Conservation (phyloP, 2,329 filamentous ascomycete species). For the Apiospora marii region DNA sequence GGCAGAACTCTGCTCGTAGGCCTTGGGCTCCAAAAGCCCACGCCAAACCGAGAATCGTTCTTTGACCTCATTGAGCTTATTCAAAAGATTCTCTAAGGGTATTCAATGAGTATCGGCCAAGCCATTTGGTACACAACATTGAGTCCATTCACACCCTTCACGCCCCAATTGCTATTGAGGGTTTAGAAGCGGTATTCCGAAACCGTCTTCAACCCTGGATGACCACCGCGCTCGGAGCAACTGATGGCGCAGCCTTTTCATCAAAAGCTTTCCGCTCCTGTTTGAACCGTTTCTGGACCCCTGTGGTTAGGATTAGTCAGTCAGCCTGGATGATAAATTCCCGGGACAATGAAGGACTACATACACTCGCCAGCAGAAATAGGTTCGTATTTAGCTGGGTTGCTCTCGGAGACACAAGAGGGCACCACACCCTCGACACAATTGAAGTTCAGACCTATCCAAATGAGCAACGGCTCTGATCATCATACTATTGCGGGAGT, state of each 20-base stretch:
- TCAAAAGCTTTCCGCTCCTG: slow-evolving; percentile 39
- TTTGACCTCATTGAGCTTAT: slow-evolving; percentile 72
- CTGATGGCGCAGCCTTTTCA: slow-evolving; percentile 34
- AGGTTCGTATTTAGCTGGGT: slow-evolving; percentile 58
- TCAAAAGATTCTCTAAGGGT: slow-evolving; percentile 60
- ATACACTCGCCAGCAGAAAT: slow-evolving; percentile 58
- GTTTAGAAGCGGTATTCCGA: neutral
- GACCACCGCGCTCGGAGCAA: slow-evolving; percentile 39
- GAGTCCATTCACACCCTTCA: neutral
- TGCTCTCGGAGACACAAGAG: slow-evolving; percentile 53
- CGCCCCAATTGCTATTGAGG: neutral
- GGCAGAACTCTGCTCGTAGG: slow-evolving; percentile 68
- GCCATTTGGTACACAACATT: neutral
- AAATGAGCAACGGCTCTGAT: neutral
- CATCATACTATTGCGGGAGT: neutral
- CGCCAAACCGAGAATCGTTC: slow-evolving; percentile 63
- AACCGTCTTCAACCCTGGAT: slow-evolving; percentile 28
- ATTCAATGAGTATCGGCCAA: neutral
- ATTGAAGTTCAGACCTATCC: slow-evolving; percentile 57
- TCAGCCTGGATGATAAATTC: neutral
- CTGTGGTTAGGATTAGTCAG: slow-evolving; percentile 29
- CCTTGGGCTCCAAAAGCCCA: slow-evolving; percentile 61
- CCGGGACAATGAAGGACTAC: slow-evolving; percentile 26
- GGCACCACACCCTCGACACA: slow-evolving; percentile 57
- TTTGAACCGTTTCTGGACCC: slow-evolving; percentile 45